Evolutionary conservation across 208 protist genomes (phyloP), one percentile per base, ranked within the genome.

Genomic region (Leishmania tropica): DNA sequence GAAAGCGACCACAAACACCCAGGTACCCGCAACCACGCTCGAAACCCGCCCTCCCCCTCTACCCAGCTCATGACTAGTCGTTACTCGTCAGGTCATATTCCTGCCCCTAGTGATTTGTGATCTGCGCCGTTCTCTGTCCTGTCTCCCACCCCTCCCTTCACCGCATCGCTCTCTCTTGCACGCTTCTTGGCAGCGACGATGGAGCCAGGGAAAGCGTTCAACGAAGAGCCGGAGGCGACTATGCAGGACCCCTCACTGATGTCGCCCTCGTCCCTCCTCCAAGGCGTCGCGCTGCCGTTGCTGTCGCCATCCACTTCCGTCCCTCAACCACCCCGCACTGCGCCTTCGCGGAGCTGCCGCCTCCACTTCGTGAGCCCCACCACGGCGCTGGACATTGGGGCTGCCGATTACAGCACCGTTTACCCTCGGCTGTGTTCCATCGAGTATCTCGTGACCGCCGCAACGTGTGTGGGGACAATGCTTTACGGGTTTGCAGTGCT

Each of bases 301-400:
- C 19, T 13, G n/a, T 47, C 37, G 37, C 3, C 65, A 40, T 40
- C 37, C 8, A 24, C 31, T 24, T 11, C 65, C 0, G 65, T 28
- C 13, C 6, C 19, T 19, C 31, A 31, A 71, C 31, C 56, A 60
- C 24, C 17, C 56, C 24, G 56, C 21, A n/a, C 56, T 7, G 24
- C 24, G 21, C 56, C 65, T 31, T 35, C 68, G 8, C 2, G 40
- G 24, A 7, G 42, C 24, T 73, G 15, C 37, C 68, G 24, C 5
- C 48, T 76, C 54, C 74, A n/a, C 48, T 54, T 80, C 2, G 31
- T 80, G 45, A 75, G 65, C n/a, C 70, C 70, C 40, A 76, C 78
- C 35, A 75, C 54, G 24, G 70, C 70, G 54, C 24, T 81, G 15
- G 70, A 67, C 37, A 24, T 81, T 8, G 47, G 42, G 45, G 68